Evolutionary conservation across 2,329 filamentous ascomycete genomes (phyloP).

Genomic region (Aureobasidium pullulans): DNA sequence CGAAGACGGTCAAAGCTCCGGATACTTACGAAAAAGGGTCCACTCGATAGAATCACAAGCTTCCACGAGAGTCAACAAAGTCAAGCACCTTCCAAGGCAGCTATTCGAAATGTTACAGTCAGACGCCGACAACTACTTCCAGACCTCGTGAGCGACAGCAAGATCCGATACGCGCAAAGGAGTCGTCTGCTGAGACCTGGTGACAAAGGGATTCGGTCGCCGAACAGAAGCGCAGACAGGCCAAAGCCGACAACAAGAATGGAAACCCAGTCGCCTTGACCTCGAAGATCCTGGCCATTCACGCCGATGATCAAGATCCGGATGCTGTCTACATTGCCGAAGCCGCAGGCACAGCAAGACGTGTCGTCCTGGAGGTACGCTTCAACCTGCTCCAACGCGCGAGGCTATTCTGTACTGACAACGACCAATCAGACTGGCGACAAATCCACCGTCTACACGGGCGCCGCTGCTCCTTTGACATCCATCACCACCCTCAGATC

Average conservation of each 20-base stretch:
- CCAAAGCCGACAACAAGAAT: constrained; percentile 71
- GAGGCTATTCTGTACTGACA: neutral
- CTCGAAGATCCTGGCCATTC: constrained; percentile 76
- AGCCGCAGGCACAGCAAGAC: constrained; percentile 72
- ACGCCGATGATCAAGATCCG: constrained; percentile 57
- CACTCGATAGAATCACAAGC: constrained; percentile 5
- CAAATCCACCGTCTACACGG: constrained; percentile 51
- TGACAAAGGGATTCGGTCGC: constrained; percentile 40
- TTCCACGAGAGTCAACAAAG: constrained; percentile 54
- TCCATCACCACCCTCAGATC: constrained; percentile 56
- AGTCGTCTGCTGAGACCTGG: constrained; percentile 19
- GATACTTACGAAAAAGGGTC: neutral
- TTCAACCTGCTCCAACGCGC: neutral
- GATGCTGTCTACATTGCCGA: constrained; percentile 71
- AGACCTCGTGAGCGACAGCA: constrained; percentile 63
- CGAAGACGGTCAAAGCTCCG: neutral
- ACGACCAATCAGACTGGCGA: constrained; percentile 34
- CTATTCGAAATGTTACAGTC: constrained; percentile 21
- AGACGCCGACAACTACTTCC: constrained; percentile 79
- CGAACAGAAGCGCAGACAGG: constrained; percentile 55
- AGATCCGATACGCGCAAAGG: neutral
- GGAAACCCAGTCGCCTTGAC: constrained; percentile 73
- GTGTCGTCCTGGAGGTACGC: constrained; percentile 67
- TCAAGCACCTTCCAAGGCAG: neutral
- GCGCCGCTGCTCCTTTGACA: constrained; percentile 72